Evolutionary conservation across 257 asterid species (phyloP), one percentile per base, ranked within the genome.

Genomic region (Rehmannia glutinosa): DNA sequence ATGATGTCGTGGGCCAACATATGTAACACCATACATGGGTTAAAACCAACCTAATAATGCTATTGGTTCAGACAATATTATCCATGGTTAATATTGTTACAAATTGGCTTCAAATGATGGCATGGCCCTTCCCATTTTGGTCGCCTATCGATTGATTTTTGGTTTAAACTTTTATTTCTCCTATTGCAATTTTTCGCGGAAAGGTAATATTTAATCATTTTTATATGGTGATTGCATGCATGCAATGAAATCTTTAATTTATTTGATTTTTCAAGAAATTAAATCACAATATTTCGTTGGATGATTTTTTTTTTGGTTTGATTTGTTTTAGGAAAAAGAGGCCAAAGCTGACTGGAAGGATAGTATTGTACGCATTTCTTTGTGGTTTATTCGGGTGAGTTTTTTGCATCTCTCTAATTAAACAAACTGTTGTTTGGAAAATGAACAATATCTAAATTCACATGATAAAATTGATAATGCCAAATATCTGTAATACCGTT

Each of bases 361-460:
- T 64, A 47, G 60, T 69, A 7, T 75, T 77, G 1, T 81, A 79
- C 4, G 86, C 76, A 2, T 84, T 79, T 67, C 73, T 87, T 3
- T 80, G 86, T 62, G 96, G 92, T 27, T 63, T 91, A 55, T 66
- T 86, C 42, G 96, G 75, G 80, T 70, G 41, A 53, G 58, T 43
- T 62, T 11, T 27, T 2, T 17, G 17, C 55, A 49, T 43, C n/a
- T 43, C 20, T 43, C 50, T 43, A 0, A 27, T 15, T 59, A 9
- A 19, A 15, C 5, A 42, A 35, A 16, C 12, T 20, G 9, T n/a
- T 43, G 27, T 28, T 65, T 8, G 25, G 59, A 16, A 10, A 46
- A 36, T 11, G 13, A 23, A 35, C 16, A n/a, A n/a, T n/a, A n/a
- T 11, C 38, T 52, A 13, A 13, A 41, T 41, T 9, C 12, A 0